Base-by-base conservation (phyloP, 306 rosid species). In the Pachyrhizus erosus region DNA sequence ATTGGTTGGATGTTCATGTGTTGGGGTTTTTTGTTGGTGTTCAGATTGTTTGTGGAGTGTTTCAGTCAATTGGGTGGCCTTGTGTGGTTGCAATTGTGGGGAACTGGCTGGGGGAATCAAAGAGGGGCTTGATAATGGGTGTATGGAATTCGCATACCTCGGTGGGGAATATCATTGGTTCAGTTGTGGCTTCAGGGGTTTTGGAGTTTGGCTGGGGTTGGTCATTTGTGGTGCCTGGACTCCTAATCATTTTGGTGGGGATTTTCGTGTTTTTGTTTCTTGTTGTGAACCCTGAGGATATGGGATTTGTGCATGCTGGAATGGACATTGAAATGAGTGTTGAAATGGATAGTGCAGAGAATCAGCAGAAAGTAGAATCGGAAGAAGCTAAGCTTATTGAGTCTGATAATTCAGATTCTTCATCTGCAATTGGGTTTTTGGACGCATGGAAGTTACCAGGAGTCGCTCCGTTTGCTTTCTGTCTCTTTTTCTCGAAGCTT, bases 21-120 rank as follows among this genome's bases (percentile, higher is more conserved):
- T 80, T 96, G 82, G 91, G 93, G 61, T 96, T 81, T 84, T 96
- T 88, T 75, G 15, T 93, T 57, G 83, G 54, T 68, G 97, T 93
- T 81, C 99, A 96, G 87, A 76, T 92, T 77, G 70, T 91, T 45
- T 91, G 98, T 82, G 98, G 99, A 31, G 79, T 96, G 52, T 88
- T 96, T 91, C 97, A 96, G 86, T 93, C 99, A 10, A 92, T 96
- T 83, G 98, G 98, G 75, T 96, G 99, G 98, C 99, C 98, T 75
- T 96, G 96, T 88, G 99, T 92, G 84, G 97, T 94, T 73, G 93
- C 97, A 24, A 73, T 94, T 68, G 93, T 92, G 39, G 97, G 98
- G 51, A 92, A 91, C 80, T 94, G 98, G 98, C 87, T 84, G 62
- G 97, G 94, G 73, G 94, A 88, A 80, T 87, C 85, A 1, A 91